phyloP scores from a whole-genome alignment of 2,329 filamentous ascomycete genomes.

The Ambrosiella beaveri region DNA sequence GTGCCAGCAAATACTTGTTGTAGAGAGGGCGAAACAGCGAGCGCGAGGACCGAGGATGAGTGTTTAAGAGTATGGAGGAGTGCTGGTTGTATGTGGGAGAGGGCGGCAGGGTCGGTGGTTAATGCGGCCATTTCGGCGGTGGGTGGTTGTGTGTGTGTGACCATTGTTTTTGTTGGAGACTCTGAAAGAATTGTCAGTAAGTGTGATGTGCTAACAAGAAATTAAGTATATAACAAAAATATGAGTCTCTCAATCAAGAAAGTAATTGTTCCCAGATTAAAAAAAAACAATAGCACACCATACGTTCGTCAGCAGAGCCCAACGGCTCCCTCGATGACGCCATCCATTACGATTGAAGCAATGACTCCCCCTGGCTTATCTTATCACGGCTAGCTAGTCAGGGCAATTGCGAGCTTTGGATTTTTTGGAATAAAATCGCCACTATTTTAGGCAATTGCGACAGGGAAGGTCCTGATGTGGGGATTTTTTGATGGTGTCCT shows the following conservation, averaged over 20 bases:
- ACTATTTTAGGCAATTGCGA: neutral
- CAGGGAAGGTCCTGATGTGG: neutral
- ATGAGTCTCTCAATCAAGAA: too few relatives aligned
- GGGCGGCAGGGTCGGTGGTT: conserved; percentile 1
- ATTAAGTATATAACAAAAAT: too few relatives aligned
- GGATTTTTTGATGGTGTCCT: too few relatives aligned
- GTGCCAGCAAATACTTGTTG: conserved; percentile 80
- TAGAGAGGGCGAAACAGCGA: conserved; percentile 62
- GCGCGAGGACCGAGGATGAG: conserved; percentile 61
- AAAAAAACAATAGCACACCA: too few relatives aligned
- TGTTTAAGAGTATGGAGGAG: conserved; percentile 61
- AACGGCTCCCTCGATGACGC: neutral
- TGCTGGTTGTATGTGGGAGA: conserved; percentile 16
- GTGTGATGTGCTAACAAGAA: too few relatives aligned
- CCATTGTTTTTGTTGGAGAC: neutral
- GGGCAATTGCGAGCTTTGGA: too few relatives aligned
- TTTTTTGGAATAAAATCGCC: neutral
- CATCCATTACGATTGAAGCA: neutral
- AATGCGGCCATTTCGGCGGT: neutral
- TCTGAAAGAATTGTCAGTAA: neutral
- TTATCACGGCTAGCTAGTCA: neutral
- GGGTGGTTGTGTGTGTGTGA: neutral
- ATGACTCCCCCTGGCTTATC: neutral
- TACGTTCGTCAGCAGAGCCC: neutral
- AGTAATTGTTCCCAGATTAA: too few relatives aligned